Evolutionary conservation across 768 basidiomycete species (phyloP), one percentile per base, ranked within the genome.

Genomic region (Pleurotus tuber-regium): DNA sequence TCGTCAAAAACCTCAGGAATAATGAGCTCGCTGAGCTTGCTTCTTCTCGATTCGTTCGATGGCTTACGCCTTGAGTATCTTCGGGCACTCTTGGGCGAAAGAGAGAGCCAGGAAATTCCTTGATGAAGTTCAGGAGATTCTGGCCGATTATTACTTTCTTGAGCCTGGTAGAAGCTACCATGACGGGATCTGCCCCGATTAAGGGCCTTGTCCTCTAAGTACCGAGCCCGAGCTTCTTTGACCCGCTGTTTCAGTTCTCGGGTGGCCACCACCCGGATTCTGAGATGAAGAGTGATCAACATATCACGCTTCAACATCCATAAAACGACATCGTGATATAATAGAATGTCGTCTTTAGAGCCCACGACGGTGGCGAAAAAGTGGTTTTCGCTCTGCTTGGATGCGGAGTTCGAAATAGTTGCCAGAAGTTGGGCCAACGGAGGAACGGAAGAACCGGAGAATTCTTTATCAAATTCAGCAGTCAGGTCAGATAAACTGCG

Each of bases 261-360:
- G 0, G 90, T 84, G 0, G 89, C 93, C 29, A 92, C 80, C 35
- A 98, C 76, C 25, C 94, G 84, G 49, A 96, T 83, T 30, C 88
- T 84, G 11, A 94, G 82, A 62, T 95, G 94, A 23, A 93, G 76
- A 14, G 90, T 88, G 47, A 90, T 78, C 14, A 98, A 73, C 56
- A 98, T 75, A 61, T 92, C 92, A 33, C 84, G 83, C 62, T 89
- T 89, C 30, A 98, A 76, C 76, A 98, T 82, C 96, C 95, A 98
- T 30, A 88, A 70, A 9, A 98, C 82, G 25, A 95, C 89, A 23
- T 92, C 83, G 56, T 87, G 79, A 66, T 89, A 96, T 44, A 83
- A 65, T 4, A 79, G 75, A 24, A 92, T 79, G 9, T 77, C 71
- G 31, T 87, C 85, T 60, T 86, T 84, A 18, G 76, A 68, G 41